Evolutionary conservation across 805 yeast genomes (phyloP).

Genomic region (Lachancea dasiensis): DNA sequence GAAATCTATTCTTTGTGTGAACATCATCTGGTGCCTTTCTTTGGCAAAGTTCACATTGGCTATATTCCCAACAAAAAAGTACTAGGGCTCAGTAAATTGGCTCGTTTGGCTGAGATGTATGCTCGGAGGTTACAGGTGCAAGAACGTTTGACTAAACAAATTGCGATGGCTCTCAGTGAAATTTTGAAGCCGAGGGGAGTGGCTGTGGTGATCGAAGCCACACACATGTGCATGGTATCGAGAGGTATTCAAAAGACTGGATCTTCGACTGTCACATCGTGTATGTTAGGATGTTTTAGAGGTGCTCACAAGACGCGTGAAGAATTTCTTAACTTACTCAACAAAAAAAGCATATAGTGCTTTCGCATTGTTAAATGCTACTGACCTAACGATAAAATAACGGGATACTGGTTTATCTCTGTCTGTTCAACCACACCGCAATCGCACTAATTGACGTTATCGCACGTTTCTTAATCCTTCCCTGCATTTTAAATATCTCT

Average conservation of each 20-base stretch:
- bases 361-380: neutral
- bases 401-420: constrained; percentile 16
- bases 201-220: constrained; percentile 96
- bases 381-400: neutral
- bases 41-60: constrained; percentile 96
- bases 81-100: constrained; percentile 85
- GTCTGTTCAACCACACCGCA: constrained; percentile 10
- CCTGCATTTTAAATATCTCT: neutral
- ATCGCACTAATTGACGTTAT: too few relatives aligned
- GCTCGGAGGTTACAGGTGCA: constrained; percentile 96
- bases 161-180: constrained; percentile 91
- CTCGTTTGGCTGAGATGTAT: constrained; percentile 95
- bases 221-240: constrained; percentile 99
- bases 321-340: constrained; percentile 80
- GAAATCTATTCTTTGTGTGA: constrained; percentile 91
- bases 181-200: constrained; percentile 93
- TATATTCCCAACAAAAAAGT: constrained; percentile 94
- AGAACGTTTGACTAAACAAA: constrained; percentile 93
- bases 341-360: constrained; percentile 39
- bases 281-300: constrained; percentile 96
- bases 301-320: constrained; percentile 93
- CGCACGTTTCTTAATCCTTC: neutral
- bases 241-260: constrained; percentile 97
- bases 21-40: constrained; percentile 96
- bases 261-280: constrained; percentile 86